These are phyloP conservation scores for Aspergillus sp. DNA, from an alignment of 2,329 filamentous ascomycete genomes.

Conservation along the genomic window DNA sequence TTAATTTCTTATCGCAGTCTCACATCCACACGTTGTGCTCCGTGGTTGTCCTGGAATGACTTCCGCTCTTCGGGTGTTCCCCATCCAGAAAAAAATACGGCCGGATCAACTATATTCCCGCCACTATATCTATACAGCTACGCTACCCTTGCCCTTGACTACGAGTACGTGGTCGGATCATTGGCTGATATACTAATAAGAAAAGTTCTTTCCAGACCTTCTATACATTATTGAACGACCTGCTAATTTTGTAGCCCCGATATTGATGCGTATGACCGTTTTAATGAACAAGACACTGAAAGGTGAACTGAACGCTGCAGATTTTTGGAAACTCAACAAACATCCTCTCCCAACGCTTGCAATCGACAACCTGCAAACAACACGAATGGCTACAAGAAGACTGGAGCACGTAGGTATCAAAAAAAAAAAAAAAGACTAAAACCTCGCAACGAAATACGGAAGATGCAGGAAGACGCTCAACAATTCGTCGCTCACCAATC, in stretches of 20 bases:
- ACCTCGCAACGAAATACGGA: slow-evolving; percentile 3
- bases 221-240: background rate
- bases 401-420: slow-evolving; percentile 17
- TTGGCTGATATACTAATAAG: background rate
- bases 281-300: background rate
- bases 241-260: background rate
- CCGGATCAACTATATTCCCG: slow-evolving; percentile 13
- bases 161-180: too few species aligned
- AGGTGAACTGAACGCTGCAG: background rate
- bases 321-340: slow-evolving; percentile 1
- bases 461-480: background rate
- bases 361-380: slow-evolving; percentile 1
- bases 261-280: background rate
- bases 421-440: slow-evolving; percentile 6
- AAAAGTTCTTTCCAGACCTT: background rate
- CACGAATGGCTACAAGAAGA: slow-evolving; percentile 4
- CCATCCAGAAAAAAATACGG: background rate
- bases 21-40: slow-evolving; percentile 2
- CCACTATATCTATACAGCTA: background rate
- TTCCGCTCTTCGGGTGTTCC: slow-evolving; percentile 9
- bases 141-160: too few species aligned
- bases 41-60: background rate
- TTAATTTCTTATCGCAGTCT: background rate
- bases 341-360: slow-evolving; percentile 4
- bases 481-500: slow-evolving; percentile 39